phyloP scores from a whole-genome alignment of 2,329 filamentous ascomycete species.

The Aspergillus ustus region DNA sequence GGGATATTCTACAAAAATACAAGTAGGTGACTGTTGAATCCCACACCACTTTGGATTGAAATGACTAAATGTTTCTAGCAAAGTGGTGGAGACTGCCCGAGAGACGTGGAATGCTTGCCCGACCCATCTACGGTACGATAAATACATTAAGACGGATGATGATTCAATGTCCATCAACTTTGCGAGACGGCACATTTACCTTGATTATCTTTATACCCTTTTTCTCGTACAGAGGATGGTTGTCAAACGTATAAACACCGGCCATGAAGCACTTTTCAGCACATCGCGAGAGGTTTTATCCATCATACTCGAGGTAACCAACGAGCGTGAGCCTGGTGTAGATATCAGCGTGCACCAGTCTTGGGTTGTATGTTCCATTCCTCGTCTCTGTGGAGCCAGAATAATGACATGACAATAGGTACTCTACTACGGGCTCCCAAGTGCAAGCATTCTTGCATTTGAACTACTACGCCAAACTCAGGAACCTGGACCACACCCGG shows the following conservation, averaged over 20 bases:
- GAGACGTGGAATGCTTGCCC: slow-evolving; percentile 32
- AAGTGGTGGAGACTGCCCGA: slow-evolving; percentile 32
- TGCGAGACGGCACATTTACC: slow-evolving; percentile 33
- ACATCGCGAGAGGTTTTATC: slow-evolving; percentile 37
- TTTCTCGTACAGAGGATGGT: slow-evolving; percentile 41
- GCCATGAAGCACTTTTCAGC: slow-evolving; percentile 37
- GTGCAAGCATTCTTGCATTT: slow-evolving; percentile 38
- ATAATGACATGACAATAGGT: slow-evolving; percentile 23
- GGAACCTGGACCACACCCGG: slow-evolving; percentile 29
- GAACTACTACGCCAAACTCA: slow-evolving; percentile 41
- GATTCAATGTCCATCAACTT: slow-evolving; percentile 26
- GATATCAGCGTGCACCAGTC: slow-evolving; percentile 40
- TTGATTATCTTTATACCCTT: slow-evolving; percentile 41
- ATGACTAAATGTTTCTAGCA: slow-evolving; percentile 17
- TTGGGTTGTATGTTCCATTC: slow-evolving; percentile 36
- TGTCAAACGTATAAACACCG: slow-evolving; percentile 37
- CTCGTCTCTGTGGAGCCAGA: neutral
- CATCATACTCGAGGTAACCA: slow-evolving; percentile 35
- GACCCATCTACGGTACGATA: slow-evolving; percentile 33
- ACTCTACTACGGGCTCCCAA: slow-evolving; percentile 39
- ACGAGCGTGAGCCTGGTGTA: slow-evolving; percentile 32
- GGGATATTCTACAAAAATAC: slow-evolving; percentile 31
- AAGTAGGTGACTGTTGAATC: slow-evolving; percentile 24
- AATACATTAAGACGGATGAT: slow-evolving; percentile 10
- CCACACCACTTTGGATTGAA: neutral